Evolutionary conservation across 1,139 yeast species (phyloP), one percentile per base, ranked within the genome.

Genomic region (Taphrina betulina): DNA sequence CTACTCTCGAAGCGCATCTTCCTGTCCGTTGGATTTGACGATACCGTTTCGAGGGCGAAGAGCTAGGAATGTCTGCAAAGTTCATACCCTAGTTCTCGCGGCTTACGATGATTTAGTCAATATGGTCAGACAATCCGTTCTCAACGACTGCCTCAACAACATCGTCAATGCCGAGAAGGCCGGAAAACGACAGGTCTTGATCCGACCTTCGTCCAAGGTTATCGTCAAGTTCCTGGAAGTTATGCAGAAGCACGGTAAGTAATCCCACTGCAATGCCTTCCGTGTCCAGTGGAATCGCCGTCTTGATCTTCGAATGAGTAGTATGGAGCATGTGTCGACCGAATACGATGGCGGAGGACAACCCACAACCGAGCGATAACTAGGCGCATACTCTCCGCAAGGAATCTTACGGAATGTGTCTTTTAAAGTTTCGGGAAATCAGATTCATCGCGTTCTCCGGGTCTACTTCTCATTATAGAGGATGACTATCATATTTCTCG

Each of bases 101-200:
- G 48, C 48, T 43, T 43, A 43, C 48, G 20, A 33, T 7, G 12
- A 5, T 31, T 14, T 43, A 43, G 48, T 43, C 48, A 50, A 17
- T 5, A 50, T 50, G 54, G 54, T 50, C 33, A 33, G 54, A 29
- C 54, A 50, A 50, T 92, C 98, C 68, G 98, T 87, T 74, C 85
- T 92, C 77, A 96, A 97, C 71, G 98, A 92, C 79, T 97, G 98
- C 74, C 85, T 92, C 74, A 90, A 92, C 76, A 83, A 96, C 70
- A 92, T 92, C 75, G 88, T 90, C 90, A 92, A 92, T 76, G 98
- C 98, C 75, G 98, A 92, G 80, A 92, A 90, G 79, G 83, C 96
- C 74, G 98, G 98, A 77, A 92, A 92, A 81, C 87, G 98, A 79
- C 98, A 92, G 81, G 98, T 92, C 68, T 78, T 92, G 75, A 82